phyloP scores from a whole-genome alignment of 352 stramenopile species.

The Phytophthora capsici region DNA sequence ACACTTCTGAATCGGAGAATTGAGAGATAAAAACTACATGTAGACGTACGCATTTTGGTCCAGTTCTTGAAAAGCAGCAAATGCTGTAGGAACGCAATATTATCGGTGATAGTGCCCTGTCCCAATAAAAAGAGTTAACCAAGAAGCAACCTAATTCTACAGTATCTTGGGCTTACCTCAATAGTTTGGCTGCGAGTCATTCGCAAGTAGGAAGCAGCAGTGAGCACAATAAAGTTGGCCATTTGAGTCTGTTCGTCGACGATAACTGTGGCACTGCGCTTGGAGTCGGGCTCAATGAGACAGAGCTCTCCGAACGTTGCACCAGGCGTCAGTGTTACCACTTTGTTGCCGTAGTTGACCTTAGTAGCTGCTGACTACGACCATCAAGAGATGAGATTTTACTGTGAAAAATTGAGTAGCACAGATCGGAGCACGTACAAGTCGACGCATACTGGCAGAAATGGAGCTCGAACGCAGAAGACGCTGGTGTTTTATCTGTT shows the following conservation, averaged over 20 bases:
- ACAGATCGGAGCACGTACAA: constrained; percentile 34
- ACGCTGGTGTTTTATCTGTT: constrained; percentile 71
- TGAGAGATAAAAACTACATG: too few species aligned
- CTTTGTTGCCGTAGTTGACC: constrained; percentile 64
- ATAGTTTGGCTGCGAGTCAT: constrained; percentile 86
- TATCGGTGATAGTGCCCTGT: constrained; percentile 83
- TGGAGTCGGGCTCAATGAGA: constrained; percentile 87
- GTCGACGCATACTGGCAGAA: constrained; percentile 45
- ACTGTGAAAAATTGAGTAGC: neutral
- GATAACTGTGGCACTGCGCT: constrained; percentile 82
- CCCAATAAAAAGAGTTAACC: constrained; percentile 3
- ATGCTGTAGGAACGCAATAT: constrained; percentile 86
- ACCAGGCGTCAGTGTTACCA: constrained; percentile 76
- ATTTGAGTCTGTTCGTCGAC: constrained; percentile 70
- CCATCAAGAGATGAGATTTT: constrained; percentile 1
- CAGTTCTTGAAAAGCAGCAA: constrained; percentile 79
- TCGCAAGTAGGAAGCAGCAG: constrained; percentile 76
- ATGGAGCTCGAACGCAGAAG: constrained; percentile 53
- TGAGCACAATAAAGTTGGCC: constrained; percentile 88
- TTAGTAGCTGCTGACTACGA: constrained; percentile 42
- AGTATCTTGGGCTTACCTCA: constrained; percentile 40
- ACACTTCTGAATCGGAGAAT: neutral
- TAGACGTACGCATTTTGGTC: constrained; percentile 81
- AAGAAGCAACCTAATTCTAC: neutral
- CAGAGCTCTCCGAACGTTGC: constrained; percentile 87